Percentiles rank a stretch among this genome's conserved stretches.
Conservation (phyloP, 768 basidiomycete genomes). For the Asterophora lycoperdoides region DNA sequence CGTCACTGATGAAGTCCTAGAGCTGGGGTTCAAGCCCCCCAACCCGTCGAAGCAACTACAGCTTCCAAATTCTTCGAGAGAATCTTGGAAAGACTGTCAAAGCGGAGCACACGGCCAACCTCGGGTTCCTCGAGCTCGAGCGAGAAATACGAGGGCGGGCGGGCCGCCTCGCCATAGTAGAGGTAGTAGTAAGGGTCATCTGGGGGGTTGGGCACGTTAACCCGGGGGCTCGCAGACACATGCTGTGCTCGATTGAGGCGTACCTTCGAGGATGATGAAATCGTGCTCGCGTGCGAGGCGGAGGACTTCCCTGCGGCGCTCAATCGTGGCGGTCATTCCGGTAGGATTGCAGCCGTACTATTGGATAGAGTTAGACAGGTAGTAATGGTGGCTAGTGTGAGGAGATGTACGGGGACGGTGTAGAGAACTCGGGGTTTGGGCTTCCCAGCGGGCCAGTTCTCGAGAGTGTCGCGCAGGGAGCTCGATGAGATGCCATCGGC, state of each 20-base stretch:
- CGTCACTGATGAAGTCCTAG: too few relatives aligned
- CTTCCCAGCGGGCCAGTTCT: conserved; percentile 63
- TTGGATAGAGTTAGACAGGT: neutral
- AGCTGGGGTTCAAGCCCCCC: too few relatives aligned
- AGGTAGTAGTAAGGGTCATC: conserved; percentile 75
- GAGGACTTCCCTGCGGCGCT: conserved; percentile 67
- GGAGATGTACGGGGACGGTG: conserved; percentile 56
- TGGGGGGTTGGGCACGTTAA: conserved; percentile 16
- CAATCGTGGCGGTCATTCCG: conserved; percentile 63
- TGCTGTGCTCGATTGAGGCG: conserved; percentile 13
- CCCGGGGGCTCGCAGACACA: too few relatives aligned
- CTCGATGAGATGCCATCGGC: conserved; percentile 54
- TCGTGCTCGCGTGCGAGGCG: conserved; percentile 62
- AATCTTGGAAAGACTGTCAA: conserved; percentile 83
- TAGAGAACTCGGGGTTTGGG: conserved; percentile 71
- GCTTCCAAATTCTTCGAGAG: too few relatives aligned
- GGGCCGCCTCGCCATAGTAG: conserved; percentile 58
- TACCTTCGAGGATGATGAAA: conserved; percentile 79
- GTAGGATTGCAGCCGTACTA: conserved; percentile 84
- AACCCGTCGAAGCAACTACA: too few relatives aligned
- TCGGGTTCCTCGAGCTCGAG: conserved; percentile 62
- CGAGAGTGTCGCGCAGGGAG: conserved; percentile 52
- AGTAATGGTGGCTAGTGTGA: neutral
- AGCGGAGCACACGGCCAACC: conserved; percentile 71
- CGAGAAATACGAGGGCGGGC: conserved; percentile 71